Base-by-base conservation (phyloP, 164 flowering plant species). In the Houttuynia cordata region DNA sequence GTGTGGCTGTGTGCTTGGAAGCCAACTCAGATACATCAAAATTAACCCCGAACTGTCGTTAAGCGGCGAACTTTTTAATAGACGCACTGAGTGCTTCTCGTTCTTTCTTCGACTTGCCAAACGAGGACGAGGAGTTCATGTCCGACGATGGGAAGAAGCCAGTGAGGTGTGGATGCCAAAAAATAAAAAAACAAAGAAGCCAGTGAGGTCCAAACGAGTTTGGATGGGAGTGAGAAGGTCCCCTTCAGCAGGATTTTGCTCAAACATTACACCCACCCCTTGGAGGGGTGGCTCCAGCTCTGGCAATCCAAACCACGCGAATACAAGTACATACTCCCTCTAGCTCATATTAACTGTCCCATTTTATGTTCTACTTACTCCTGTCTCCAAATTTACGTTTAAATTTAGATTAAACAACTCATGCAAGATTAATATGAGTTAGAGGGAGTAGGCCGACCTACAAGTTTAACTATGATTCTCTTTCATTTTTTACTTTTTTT, bases 221-320 rank as follows among this genome's bases (percentile, higher is more conserved):
- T 81, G 19, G 76, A 78, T 53, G 80, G 79, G 19, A 40, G 57
- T 3, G 91, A 80, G 51, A 67, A 66, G 60, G 53, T 75, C 18
- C 81, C 78, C 30, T 78, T 67, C 58, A 71, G 85, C 84, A 83
- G 92, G 70, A 67, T 72, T 0, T 78, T 81, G 57, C 81, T 86
- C 59, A 81, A 86, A 58, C 85, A 83, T 64, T 81, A 81, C 57
- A 74, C 86, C 1, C 68, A 81, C 66, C 92, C 88, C 9, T 47
- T 80, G n/a, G 40, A 75, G 3, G 42, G 69, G 0, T 83, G 83
- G 85, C 62, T 80, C 39, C 18, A 66, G 4, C 54, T 53, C 0
- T 84, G 90, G 85, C 85, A 84, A 0, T 0, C 57, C 0, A 80
- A 72, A 22, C 85, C 91, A 0, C 63, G 68, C 18, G 24, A 56